A percentile compares a stretch with the other conserved stretches of the same genome.
phyloP scores from a whole-genome alignment of 805 yeast species.

The Nakazawaea peltata region DNA sequence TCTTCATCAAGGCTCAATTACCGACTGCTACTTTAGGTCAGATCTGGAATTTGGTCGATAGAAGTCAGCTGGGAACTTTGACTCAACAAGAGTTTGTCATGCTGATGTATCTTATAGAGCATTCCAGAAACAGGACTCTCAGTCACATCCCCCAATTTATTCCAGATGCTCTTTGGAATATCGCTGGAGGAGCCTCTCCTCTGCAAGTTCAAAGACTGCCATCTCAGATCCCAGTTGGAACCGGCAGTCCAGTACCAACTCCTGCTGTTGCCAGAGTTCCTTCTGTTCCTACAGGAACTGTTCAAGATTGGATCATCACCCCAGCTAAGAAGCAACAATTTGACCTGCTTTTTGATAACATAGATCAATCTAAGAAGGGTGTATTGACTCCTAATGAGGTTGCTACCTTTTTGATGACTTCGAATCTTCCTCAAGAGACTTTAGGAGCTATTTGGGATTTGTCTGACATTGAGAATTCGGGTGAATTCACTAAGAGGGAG shows the following conservation, averaged over 20 bases:
- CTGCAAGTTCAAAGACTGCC: background rate
- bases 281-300: conserved; percentile 12
- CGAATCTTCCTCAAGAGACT: conserved; percentile 76
- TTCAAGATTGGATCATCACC: conserved; percentile 58
- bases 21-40: conserved; percentile 73
- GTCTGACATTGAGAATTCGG: conserved; percentile 82
- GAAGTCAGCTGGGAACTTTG: conserved; percentile 63
- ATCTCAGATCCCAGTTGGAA: conserved; percentile 4
- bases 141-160: conserved; percentile 25
- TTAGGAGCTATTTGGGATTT: conserved; percentile 93
- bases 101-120: conserved; percentile 94
- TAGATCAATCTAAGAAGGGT: conserved; percentile 63
- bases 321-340: conserved; percentile 68
- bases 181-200: conserved; percentile 16
- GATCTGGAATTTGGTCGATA: conserved; percentile 86
- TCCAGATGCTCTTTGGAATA: conserved; percentile 25
- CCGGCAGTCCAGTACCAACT: conserved; percentile 7
- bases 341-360: conserved; percentile 67
- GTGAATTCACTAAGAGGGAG: conserved; percentile 71
- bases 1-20: conserved; percentile 82
- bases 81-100: conserved; percentile 71
- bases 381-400: conserved; percentile 68
- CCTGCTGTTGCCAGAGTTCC: conserved; percentile 11
- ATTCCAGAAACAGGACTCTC: conserved; percentile 58
- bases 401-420: conserved; percentile 82